Conservation (phyloP, 78 protist species). For the Parvularia atlantis region DNA sequence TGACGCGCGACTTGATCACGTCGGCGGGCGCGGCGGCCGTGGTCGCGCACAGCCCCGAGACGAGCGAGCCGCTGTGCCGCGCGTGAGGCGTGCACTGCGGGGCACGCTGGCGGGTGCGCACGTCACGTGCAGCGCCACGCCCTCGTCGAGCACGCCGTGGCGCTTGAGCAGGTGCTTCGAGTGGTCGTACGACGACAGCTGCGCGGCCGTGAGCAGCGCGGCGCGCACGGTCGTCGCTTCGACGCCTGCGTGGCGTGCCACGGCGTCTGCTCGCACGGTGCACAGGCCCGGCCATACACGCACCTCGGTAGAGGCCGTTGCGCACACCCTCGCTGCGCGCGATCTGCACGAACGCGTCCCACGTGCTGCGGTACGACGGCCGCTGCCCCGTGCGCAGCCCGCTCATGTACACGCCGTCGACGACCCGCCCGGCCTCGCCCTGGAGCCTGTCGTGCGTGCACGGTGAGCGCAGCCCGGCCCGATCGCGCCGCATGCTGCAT, state of each 20-base stretch:
- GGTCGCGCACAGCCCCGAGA: conserved; percentile 7
- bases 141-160: neutral
- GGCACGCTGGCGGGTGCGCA: neutral
- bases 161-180: conserved; percentile 4
- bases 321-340: conserved; percentile 13
- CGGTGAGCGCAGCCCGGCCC: too few species aligned
- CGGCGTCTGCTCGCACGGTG: too few species aligned
- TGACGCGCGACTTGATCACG: conserved; percentile 25
- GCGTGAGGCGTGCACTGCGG: too few species aligned
- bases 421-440: too few species aligned
- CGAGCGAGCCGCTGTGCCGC: neutral
- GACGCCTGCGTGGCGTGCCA: conserved; percentile 25
- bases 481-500: too few species aligned
- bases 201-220: conserved; percentile 16
- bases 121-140: neutral
- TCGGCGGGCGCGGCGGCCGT: conserved; percentile 18
- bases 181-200: conserved; percentile 32
- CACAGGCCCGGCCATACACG: too few species aligned
- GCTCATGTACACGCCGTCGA: neutral
- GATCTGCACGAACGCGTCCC: conserved; percentile 1
- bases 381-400: neutral
- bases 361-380: neutral
- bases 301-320: too few species aligned
- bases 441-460: too few species aligned
- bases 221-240: conserved; percentile 18